phyloP scores from a whole-genome alignment of 306 rosid genomes.

The Canavalia ensiformis region DNA sequence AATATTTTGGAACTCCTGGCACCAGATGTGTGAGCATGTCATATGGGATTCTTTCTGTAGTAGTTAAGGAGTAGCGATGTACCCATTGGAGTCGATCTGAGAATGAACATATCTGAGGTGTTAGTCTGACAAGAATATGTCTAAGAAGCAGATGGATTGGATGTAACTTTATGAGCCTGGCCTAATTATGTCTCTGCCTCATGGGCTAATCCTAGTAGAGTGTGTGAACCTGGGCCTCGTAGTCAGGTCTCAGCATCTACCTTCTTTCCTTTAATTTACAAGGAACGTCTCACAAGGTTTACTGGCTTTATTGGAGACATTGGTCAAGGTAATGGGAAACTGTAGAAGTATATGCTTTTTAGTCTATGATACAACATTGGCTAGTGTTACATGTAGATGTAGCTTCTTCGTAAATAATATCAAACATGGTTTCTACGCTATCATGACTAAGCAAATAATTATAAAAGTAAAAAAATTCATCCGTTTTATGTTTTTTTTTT shows the following conservation, averaged over 20 bases:
- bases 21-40: too few relatives aligned
- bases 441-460: neutral
- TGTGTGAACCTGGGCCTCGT: too few relatives aligned
- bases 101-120: too few relatives aligned
- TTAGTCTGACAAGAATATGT: too few relatives aligned
- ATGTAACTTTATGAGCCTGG: too few relatives aligned
- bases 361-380: neutral
- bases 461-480: neutral
- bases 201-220: too few relatives aligned
- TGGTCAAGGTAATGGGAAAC: neutral
- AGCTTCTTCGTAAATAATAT: constrained; percentile 2
- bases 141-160: too few relatives aligned
- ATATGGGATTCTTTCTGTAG: too few relatives aligned
- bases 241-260: neutral
- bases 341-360: neutral
- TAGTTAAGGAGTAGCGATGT: too few relatives aligned
- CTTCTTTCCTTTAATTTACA: constrained; percentile 1
- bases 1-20: too few relatives aligned
- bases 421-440: constrained; percentile 19
- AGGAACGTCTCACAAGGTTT: constrained; percentile 5
- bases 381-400: neutral
- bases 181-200: too few relatives aligned
- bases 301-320: neutral
- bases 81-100: too few relatives aligned
- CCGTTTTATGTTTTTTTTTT: neutral